Base-by-base conservation (phyloP, 306 rosid species). In the Cicer bijugum region DNA sequence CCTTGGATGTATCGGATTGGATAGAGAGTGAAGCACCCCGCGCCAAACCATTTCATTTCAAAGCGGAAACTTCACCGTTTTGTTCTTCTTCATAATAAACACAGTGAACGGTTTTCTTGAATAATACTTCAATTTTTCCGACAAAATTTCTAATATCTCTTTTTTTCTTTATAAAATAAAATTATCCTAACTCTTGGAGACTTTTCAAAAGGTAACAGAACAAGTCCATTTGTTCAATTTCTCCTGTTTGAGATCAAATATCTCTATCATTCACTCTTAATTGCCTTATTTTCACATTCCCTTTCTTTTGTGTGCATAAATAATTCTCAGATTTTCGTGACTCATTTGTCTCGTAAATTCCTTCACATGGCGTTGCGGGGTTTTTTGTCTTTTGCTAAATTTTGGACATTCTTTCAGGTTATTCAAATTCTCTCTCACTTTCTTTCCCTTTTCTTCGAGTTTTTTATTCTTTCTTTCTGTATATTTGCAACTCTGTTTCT, bases 31-130 rank as follows among this genome's bases (percentile, higher is more conserved):
- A 67, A 79, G 78, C 12, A 9, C 9, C 17, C 74, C 74, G 78
- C 84, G 80, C 80, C 78, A 84, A 73, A 56, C 38, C 71, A 46
- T 39, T 62, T 37, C 9, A 77, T 61, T 80, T 80, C 75, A 59
- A 72, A 75, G 72, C n/a, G 4, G 12, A 16, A 37, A 44, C 17
- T 59, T 51, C 14, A 16, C 50, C 28, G 12, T 53, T 67, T 63
- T 72, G 23, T 78, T 74, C 59, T 46, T 69, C 20, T 35, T 65
- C 68, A 42, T 42, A 59, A 38, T 17, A 37, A 42, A 47, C 23
- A 37, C 7, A 9, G 5, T 1, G 38, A 62, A 52, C 71, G 10
- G 74, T 45, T 82, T 77, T 44, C 23, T 51, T 14, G 8, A 44
- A 69, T 64, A 47, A 48, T 16, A 58, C 65, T 72, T 72, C 57